phyloP scores from a whole-genome alignment of 2,329 filamentous ascomycete species.

The Phaeoacremonium minimum region DNA sequence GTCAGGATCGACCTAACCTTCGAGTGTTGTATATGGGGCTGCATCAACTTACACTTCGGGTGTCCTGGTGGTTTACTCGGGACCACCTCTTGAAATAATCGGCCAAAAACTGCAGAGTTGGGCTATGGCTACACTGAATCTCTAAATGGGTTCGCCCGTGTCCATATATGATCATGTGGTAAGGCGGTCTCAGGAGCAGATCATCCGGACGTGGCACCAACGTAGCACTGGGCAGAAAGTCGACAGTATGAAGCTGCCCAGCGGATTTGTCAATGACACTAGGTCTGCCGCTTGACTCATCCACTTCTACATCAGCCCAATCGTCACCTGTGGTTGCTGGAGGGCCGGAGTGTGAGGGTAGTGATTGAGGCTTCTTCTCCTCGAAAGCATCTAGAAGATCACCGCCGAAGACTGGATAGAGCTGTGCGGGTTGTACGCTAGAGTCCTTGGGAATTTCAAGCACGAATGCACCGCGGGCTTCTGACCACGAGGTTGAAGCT shows the following conservation, averaged over 20 bases:
- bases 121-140: slow-evolving; percentile 42
- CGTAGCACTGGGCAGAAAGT: slow-evolving; percentile 34
- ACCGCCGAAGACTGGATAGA: slow-evolving; percentile 28
- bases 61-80: slow-evolving; percentile 33
- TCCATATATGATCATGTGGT: slow-evolving; percentile 36
- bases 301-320: slow-evolving; percentile 38
- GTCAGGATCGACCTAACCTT: not conserved
- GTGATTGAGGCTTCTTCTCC: slow-evolving; percentile 11
- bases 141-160: slow-evolving; percentile 25
- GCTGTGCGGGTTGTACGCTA: slow-evolving; percentile 23
- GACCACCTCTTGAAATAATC: slow-evolving; percentile 45
- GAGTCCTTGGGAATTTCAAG: slow-evolving; percentile 29
- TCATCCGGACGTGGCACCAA: slow-evolving; percentile 40
- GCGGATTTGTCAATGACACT: slow-evolving; percentile 21
- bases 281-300: slow-evolving; percentile 22
- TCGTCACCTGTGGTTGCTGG: slow-evolving; percentile 25
- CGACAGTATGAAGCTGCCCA: slow-evolving; percentile 6
- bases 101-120: slow-evolving; percentile 36
- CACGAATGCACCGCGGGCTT: slow-evolving; percentile 29
- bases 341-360: not conserved
- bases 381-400: slow-evolving; percentile 30
- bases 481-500: slow-evolving; percentile 31
- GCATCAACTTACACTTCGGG: slow-evolving; percentile 21
- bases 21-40: not conserved
- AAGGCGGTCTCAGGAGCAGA: slow-evolving; percentile 41